Evolutionary conservation across 2,329 filamentous ascomycete species (phyloP).

Genomic region (Trichothecium roseum): DNA sequence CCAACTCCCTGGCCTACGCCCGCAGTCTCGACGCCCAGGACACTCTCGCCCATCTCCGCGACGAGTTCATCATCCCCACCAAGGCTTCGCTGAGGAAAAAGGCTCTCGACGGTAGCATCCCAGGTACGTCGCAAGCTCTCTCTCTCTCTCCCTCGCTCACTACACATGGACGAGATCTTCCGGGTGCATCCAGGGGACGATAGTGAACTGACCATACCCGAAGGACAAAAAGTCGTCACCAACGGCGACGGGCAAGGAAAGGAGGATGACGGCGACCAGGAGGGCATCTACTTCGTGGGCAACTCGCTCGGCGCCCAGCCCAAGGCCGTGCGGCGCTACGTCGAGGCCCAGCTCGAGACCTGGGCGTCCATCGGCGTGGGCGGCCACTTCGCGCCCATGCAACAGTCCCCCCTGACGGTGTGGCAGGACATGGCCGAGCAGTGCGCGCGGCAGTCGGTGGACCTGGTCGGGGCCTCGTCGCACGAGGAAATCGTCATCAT

Average conservation of each 20-base stretch:
- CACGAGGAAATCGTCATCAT: conserved; percentile 69
- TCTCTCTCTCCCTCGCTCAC: not conserved
- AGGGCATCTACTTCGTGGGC: conserved; percentile 70
- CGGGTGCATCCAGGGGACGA: no score
- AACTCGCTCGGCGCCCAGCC: conserved; percentile 86
- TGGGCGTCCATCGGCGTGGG: conserved; percentile 80
- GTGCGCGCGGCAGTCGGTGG: conserved; percentile 58
- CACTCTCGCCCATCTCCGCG: conserved; percentile 47
- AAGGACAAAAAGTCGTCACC: conserved; percentile 5
- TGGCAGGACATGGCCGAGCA: conserved; percentile 76
- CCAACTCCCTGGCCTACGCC: conserved; percentile 37
- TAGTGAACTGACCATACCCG: no score
- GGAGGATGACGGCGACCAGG: conserved; percentile 19
- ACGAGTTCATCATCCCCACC: conserved; percentile 69
- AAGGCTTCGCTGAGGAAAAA: conserved; percentile 59
- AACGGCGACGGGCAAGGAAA: conserved; percentile 7
- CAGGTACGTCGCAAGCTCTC: conserved; percentile 19
- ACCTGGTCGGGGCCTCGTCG: conserved; percentile 62
- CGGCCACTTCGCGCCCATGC: conserved; percentile 66
- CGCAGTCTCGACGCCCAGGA: conserved; percentile 48
- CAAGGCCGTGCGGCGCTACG: conserved; percentile 50
- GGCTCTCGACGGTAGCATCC: conserved; percentile 35
- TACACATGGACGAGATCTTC: not conserved
- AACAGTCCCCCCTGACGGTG: conserved; percentile 55
- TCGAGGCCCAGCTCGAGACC: conserved; percentile 65